phyloP scores from a whole-genome alignment of 2,329 filamentous ascomycete genomes.

The Cercospora brassicicola region DNA sequence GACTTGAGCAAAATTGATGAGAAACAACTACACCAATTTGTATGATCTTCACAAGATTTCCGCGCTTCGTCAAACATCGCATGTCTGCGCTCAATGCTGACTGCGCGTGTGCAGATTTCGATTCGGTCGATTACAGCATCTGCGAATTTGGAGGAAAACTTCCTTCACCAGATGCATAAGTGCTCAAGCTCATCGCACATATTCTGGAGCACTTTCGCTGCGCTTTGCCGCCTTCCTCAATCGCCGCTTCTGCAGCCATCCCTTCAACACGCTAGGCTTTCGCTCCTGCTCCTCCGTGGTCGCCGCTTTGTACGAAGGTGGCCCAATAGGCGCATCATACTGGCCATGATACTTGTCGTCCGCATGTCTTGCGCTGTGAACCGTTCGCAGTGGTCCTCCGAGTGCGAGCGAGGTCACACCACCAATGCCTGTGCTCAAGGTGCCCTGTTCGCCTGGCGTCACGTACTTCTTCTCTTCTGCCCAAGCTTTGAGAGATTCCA shows the following conservation, averaged over 20 bases:
- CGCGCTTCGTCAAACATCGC: not conserved
- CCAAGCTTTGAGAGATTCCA: slow-evolving; percentile 26
- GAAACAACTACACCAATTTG: slow-evolving; percentile 19
- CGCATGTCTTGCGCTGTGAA: not conserved
- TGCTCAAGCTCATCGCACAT: slow-evolving; percentile 2
- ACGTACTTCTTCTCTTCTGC: slow-evolving; percentile 32
- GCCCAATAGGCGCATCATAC: slow-evolving; percentile 26
- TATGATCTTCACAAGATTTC: slow-evolving; percentile 12
- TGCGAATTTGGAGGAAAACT: not conserved
- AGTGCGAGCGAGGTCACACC: slow-evolving; percentile 21
- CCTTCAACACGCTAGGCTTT: slow-evolving; percentile 17
- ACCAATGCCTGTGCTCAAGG: slow-evolving; percentile 15
- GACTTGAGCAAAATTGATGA: slow-evolving; percentile 14
- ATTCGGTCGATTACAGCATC: not conserved
- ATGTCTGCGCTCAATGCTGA: not conserved
- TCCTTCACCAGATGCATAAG: not conserved
- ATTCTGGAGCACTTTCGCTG: slow-evolving; percentile 17
- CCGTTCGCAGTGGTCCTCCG: slow-evolving; percentile 17
- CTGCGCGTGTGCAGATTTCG: not conserved
- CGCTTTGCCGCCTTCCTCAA: slow-evolving; percentile 22
- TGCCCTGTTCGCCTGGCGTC: slow-evolving; percentile 27
- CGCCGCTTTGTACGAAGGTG: slow-evolving; percentile 22
- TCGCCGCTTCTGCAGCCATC: slow-evolving; percentile 25
- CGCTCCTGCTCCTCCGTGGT: slow-evolving; percentile 13
- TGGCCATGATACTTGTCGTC: slow-evolving; percentile 22